These are phyloP conservation scores for Fonsecaea monophora DNA, from an alignment of 2,329 filamentous ascomycete species.

Conservation along the genomic window DNA sequence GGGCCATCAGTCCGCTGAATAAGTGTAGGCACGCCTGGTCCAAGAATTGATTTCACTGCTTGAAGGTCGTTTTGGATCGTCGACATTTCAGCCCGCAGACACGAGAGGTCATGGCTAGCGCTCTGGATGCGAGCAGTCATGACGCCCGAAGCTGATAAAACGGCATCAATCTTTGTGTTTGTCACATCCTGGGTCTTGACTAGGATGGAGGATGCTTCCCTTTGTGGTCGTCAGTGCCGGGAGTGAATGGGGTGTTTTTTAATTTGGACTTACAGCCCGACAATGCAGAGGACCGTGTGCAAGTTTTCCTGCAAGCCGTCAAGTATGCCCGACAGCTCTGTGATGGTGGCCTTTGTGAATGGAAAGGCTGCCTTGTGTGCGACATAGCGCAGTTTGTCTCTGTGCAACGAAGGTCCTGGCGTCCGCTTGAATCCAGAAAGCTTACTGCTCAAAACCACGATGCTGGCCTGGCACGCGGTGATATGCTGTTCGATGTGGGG, in stretches of 20 bases:
- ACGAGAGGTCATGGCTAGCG: neutral
- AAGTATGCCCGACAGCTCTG: conserved; percentile 5
- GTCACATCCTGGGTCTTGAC: neutral
- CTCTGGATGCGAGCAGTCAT: conserved; percentile 5
- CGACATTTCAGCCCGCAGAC: conserved; percentile 1
- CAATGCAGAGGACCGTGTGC: conserved; percentile 14
- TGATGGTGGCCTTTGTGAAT: conserved; percentile 11
- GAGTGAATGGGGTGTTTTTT: neutral
- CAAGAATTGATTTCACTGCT: conserved; percentile 1
- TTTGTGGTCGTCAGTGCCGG: neutral
- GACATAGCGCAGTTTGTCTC: conserved; percentile 9
- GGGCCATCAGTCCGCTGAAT: conserved; percentile 1
- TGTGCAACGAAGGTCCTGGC: conserved; percentile 7
- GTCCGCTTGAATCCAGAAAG: conserved; percentile 9
- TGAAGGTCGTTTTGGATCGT: neutral
- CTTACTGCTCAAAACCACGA: neutral
- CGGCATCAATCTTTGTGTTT: conserved; percentile 12
- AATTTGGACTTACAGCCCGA: neutral
- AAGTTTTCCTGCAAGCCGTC: conserved; percentile 18
- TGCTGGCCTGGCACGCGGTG: neutral
- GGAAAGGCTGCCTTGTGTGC: conserved; percentile 14
- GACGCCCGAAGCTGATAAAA: conserved; percentile 1
- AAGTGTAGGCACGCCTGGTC: neutral
- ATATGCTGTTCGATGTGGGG: conserved; percentile 9
- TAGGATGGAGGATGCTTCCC: neutral